Base-by-base conservation (phyloP, 2,329 filamentous ascomycete species). In the Penicillium olsonii region DNA sequence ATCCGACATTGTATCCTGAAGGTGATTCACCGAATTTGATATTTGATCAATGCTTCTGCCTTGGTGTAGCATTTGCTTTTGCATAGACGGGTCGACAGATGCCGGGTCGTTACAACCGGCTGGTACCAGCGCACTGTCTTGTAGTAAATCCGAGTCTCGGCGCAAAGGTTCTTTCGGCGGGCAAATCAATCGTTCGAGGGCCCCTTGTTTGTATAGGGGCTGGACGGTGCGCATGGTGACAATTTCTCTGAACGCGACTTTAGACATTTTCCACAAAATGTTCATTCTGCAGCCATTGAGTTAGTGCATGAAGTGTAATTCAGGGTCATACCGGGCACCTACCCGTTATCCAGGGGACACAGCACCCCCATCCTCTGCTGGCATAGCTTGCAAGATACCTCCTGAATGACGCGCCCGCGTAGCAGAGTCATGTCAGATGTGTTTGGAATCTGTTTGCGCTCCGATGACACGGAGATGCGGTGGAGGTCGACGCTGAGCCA, bases 1-100 rank as follows among this genome's bases (percentile, higher is more conserved):
- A 49, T 72, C 70, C 24, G 62, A 59, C 69, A 72, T 72, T 10
- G 68, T 71, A 49, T 71, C 69, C 29, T 71, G 67, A 4, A 72
- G 57, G 35, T 68, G 64, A 45, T 64, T 68, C 31, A 72, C 69
- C 3, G 70, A 71, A 42, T 52, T 71, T 5, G 69, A 69, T 12
- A 72, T 71, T 37, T 68, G 65, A 48, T 70, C 66, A 24, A 72
- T 65, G 47, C 62, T 72, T 37, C 66, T 54, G 4, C 66, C 67
- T 20, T 72, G 70, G 26, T 68, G 63, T 41, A 68, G 65, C 40
- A 71, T 68, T 24, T 72, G 67, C 26, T 65, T 65, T 41, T 65
- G 61, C 52, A 71, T 54, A 2, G 58, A 60, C 5, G 57, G 45
- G 31, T 61, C 59, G 8, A 60, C 43, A 2, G 37, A 45, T 1